A percentile compares a stretch with the other conserved stretches of the same genome.
These are phyloP conservation scores for Calocybe gangraenosa DNA, from an alignment of 768 basidiomycete species.

Conservation along the genomic window DNA sequence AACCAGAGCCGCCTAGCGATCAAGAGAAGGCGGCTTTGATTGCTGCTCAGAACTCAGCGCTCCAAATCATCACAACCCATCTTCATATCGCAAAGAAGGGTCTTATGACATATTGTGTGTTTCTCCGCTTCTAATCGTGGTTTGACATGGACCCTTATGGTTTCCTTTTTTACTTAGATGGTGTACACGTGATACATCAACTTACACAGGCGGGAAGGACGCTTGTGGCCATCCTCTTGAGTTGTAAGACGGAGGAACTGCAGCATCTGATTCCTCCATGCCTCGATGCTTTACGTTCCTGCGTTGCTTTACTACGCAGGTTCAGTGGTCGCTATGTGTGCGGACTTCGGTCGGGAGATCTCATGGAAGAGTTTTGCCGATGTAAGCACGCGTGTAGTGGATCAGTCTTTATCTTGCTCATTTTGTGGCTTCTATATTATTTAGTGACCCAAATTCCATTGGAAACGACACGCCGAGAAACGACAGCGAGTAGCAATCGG, in stretches of 20 bases:
- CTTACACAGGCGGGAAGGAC: conserved; percentile 92
- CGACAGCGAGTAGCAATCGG: conserved; percentile 41
- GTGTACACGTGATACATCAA: conserved; percentile 94
- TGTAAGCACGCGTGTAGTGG: too few species aligned
- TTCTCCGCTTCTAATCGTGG: conserved; percentile 7
- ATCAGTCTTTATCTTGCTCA: neutral
- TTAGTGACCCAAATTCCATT: conserved; percentile 83
- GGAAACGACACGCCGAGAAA: conserved; percentile 58
- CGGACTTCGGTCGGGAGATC: conserved; percentile 84
- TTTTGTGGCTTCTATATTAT: neutral
- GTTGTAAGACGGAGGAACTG: conserved; percentile 78
- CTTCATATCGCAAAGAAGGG: conserved; percentile 83
- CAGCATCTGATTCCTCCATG: conserved; percentile 77
- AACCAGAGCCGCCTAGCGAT: conserved; percentile 60
- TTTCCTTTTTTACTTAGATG: conserved; percentile 47
- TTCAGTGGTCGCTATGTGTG: conserved; percentile 94
- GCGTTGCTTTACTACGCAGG: conserved; percentile 79
- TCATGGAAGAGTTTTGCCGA: conserved; percentile 95
- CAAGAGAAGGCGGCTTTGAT: conserved; percentile 77
- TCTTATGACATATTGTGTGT: conserved; percentile 92
- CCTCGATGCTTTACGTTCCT: conserved; percentile 82
- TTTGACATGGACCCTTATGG: neutral
- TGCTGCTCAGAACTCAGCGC: conserved; percentile 69
- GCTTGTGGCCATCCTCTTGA: conserved; percentile 80
- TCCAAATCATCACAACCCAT: conserved; percentile 80